Percentiles rank a stretch among this genome's conserved stretches.
These are phyloP conservation scores for Bruguiera hainesii DNA, from an alignment of 441 rosid species.

Conservation along the genomic window DNA sequence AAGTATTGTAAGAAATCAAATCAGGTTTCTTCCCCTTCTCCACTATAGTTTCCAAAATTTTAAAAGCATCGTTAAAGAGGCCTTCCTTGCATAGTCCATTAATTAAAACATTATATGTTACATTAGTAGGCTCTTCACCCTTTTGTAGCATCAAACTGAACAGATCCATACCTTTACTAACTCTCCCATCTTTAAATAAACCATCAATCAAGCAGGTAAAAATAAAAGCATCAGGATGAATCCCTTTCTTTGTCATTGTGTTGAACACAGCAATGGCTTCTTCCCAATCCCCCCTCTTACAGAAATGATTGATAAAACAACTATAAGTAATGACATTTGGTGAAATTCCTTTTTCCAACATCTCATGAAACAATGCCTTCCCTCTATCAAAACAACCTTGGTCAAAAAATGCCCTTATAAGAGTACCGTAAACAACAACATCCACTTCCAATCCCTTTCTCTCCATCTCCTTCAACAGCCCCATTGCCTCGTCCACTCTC, in stretches of 20 bases:
- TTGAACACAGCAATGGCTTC: slow-evolving; percentile 44
- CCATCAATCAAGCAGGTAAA: slow-evolving; percentile 52
- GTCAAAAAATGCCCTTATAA: slow-evolving; percentile 47
- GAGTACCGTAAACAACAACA: slow-evolving; percentile 42
- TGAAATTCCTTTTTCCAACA: slow-evolving; percentile 44
- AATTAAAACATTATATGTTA: slow-evolving; percentile 57
- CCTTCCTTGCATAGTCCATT: slow-evolving; percentile 58
- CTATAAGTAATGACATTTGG: slow-evolving; percentile 68
- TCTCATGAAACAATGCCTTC: slow-evolving; percentile 42
- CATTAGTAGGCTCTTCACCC: slow-evolving; percentile 43
- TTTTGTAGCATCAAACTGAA: slow-evolving; percentile 45
- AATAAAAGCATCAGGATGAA: slow-evolving; percentile 46
- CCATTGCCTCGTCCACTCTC: slow-evolving; percentile 47
- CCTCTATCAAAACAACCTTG: slow-evolving; percentile 36
- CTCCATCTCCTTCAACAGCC: slow-evolving; percentile 66
- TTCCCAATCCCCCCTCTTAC: slow-evolving; percentile 51
- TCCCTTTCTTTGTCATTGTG: slow-evolving; percentile 43
- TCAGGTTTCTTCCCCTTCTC: slow-evolving; percentile 55
- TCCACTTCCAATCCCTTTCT: slow-evolving; percentile 41
- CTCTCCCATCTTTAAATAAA: slow-evolving; percentile 47
- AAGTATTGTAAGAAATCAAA: slow-evolving; percentile 48
- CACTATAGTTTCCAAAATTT: slow-evolving; percentile 57
- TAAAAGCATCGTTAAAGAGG: slow-evolving; percentile 45
- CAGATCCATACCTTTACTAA: slow-evolving; percentile 47
- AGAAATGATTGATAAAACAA: slow-evolving; percentile 65